These are phyloP conservation scores for Podaxis carcinomalis DNA, from an alignment of 768 basidiomycete species.

Conservation along the genomic window DNA sequence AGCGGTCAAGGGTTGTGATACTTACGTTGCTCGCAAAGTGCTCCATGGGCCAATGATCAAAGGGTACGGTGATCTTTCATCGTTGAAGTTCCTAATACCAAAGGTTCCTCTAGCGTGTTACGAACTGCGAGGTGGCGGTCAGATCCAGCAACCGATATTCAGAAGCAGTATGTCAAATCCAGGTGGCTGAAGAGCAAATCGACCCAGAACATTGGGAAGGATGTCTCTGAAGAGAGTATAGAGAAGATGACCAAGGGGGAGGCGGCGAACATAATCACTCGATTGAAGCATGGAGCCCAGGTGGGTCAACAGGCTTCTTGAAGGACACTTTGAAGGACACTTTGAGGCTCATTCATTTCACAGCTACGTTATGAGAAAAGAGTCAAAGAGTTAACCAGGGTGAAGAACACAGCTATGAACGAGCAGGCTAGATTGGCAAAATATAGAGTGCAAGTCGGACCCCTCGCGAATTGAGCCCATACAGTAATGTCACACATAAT, in stretches of 20 bases:
- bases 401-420: slow-evolving; percentile 28
- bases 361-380: slow-evolving; percentile 59
- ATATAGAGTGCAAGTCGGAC: slow-evolving; percentile 61
- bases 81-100: not conserved
- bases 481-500: slow-evolving; percentile 1
- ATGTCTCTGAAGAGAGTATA: slow-evolving; percentile 27
- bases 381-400: slow-evolving; percentile 34
- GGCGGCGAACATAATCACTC: slow-evolving; percentile 74
- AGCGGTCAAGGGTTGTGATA: slow-evolving; percentile 68
- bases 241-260: slow-evolving; percentile 66
- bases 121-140: slow-evolving; percentile 66
- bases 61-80: slow-evolving; percentile 36
- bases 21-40: slow-evolving; percentile 53
- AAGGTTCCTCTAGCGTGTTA: slow-evolving; percentile 39
- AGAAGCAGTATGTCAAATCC: slow-evolving; percentile 53
- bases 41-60: slow-evolving; percentile 42
- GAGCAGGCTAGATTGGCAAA: slow-evolving; percentile 49
- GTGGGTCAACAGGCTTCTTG: slow-evolving; percentile 28
- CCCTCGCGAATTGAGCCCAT: slow-evolving; percentile 22
- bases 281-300: slow-evolving; percentile 72
- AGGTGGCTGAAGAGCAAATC: slow-evolving; percentile 35
- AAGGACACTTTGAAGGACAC: not conserved
- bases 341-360: slow-evolving; percentile 1
- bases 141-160: slow-evolving; percentile 54
- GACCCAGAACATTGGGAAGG: slow-evolving; percentile 18